Evolutionary conservation across 768 basidiomycete species (phyloP).

Genomic region (Steccherinum ochraceum): DNA sequence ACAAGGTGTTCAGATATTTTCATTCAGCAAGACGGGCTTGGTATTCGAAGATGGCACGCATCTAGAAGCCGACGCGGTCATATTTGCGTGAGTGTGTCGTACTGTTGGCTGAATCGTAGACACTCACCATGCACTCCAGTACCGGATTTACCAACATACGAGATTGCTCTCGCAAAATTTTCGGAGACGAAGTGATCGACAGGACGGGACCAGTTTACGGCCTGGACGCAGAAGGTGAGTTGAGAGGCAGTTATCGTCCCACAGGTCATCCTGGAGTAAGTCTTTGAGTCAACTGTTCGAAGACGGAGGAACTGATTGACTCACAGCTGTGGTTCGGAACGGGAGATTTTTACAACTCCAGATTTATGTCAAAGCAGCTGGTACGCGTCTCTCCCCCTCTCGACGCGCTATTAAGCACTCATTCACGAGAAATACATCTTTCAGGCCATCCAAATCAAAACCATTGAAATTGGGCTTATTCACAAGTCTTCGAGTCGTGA

Average conservation of each 20-base stretch:
- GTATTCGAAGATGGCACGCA: constrained; percentile 21
- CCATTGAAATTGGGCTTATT: constrained; percentile 4
- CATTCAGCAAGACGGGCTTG: constrained; percentile 13
- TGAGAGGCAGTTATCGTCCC: constrained; percentile 29
- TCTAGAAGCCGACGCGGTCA: constrained; percentile 23
- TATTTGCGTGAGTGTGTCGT: constrained; percentile 23
- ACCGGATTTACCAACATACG: constrained; percentile 28
- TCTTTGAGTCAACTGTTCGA: background rate
- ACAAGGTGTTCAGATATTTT: constrained; percentile 9
- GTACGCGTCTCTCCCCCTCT: constrained; percentile 15
- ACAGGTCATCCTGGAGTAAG: constrained; percentile 36
- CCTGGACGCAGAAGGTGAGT: constrained; percentile 34
- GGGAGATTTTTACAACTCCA: constrained; percentile 28
- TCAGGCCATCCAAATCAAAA: constrained; percentile 9
- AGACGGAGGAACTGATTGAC: background rate
- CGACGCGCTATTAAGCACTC: background rate
- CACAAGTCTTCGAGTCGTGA: background rate
- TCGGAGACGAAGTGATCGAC: constrained; percentile 32
- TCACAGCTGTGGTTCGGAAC: constrained; percentile 34
- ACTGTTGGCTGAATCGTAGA: too few relatives aligned
- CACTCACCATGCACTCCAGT: constrained; percentile 5
- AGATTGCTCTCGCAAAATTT: constrained; percentile 22
- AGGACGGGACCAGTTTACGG: constrained; percentile 30
- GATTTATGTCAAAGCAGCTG: constrained; percentile 32
- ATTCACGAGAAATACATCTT: background rate